Percentiles rank a stretch among this genome's conserved stretches.
phyloP scores from a whole-genome alignment of 352 stramenopile species.

The Pythium guiyangense region DNA sequence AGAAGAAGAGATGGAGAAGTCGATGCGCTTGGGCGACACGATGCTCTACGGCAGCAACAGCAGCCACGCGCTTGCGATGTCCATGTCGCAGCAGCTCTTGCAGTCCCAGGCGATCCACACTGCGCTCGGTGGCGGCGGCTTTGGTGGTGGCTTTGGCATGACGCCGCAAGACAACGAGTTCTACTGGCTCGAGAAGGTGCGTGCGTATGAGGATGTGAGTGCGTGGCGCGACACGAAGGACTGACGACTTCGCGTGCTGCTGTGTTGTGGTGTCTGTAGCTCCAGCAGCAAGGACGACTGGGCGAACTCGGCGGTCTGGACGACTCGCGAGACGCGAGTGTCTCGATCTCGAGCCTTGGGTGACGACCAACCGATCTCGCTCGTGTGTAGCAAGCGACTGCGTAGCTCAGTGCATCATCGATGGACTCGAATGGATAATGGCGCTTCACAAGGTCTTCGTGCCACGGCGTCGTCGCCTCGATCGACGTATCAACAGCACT shows the following conservation, averaged over 20 bases:
- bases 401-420: not conserved
- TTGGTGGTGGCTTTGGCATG: slow-evolving; percentile 39
- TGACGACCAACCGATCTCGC: not conserved
- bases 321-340: slow-evolving; percentile 32
- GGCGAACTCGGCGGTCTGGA: slow-evolving; percentile 30
- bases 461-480: not conserved
- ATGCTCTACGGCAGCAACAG: slow-evolving; percentile 67
- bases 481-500: not conserved
- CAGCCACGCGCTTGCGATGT: slow-evolving; percentile 27
- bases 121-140: slow-evolving; percentile 39
- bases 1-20: slow-evolving; percentile 85
- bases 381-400: not conserved
- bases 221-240: not conserved
- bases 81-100: slow-evolving; percentile 85
- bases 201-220: not conserved
- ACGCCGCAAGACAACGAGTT: slow-evolving; percentile 77
- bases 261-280: slow-evolving; percentile 22
- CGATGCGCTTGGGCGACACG: slow-evolving; percentile 77
- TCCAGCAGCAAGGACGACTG: slow-evolving; percentile 58
- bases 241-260: too few species aligned
- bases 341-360: slow-evolving; percentile 47
- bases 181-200: slow-evolving; percentile 87
- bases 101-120: slow-evolving; percentile 83
- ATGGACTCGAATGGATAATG: not conserved
- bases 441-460: not conserved